Evolutionary conservation across 2,329 filamentous ascomycete species (phyloP).

Genomic region (Fusarium hostae): DNA sequence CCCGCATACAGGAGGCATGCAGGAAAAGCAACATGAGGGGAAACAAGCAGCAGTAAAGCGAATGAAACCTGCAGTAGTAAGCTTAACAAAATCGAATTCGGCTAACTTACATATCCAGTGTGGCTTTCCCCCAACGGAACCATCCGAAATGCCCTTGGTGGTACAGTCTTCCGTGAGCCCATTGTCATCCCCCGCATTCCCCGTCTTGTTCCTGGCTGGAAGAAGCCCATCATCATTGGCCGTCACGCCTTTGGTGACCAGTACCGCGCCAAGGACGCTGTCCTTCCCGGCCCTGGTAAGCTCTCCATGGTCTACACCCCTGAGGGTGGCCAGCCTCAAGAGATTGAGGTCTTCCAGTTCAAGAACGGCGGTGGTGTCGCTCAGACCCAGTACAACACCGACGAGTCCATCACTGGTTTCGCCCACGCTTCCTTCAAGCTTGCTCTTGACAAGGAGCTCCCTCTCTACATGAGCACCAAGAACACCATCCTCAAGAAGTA

Average conservation of each 20-base stretch:
- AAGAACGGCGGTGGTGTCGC: slow-evolving; percentile 86
- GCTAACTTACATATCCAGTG: slow-evolving; percentile 66
- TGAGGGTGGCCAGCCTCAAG: slow-evolving; percentile 80
- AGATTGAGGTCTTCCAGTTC: slow-evolving; percentile 92
- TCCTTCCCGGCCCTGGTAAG: slow-evolving; percentile 84
- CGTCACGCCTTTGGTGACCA: slow-evolving; percentile 99
- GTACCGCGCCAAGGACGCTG: slow-evolving; percentile 94
- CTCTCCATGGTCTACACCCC: slow-evolving; percentile 96
- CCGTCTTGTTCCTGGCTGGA: slow-evolving; percentile 94
- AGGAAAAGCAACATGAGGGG: slow-evolving; percentile 18
- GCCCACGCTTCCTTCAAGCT: slow-evolving; percentile 98
- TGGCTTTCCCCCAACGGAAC: slow-evolving; percentile 98
- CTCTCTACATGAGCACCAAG: slow-evolving; percentile 99
- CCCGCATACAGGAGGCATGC: slow-evolving; percentile 41
- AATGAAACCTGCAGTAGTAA: slow-evolving; percentile 24
- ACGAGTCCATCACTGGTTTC: slow-evolving; percentile 93
- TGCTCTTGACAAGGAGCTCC: slow-evolving; percentile 84
- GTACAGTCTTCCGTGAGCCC: slow-evolving; percentile 98
- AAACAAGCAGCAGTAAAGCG: slow-evolving; percentile 11
- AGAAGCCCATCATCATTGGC: slow-evolving; percentile 98
- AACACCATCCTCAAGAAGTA: slow-evolving; percentile 99
- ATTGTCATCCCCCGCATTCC: slow-evolving; percentile 96
- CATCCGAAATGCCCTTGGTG: slow-evolving; percentile 79
- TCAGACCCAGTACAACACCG: slow-evolving; percentile 98
- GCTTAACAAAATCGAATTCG: slow-evolving; percentile 14